Base-by-base conservation (phyloP, 345 rosid species). In the Ceriops tagal region DNA sequence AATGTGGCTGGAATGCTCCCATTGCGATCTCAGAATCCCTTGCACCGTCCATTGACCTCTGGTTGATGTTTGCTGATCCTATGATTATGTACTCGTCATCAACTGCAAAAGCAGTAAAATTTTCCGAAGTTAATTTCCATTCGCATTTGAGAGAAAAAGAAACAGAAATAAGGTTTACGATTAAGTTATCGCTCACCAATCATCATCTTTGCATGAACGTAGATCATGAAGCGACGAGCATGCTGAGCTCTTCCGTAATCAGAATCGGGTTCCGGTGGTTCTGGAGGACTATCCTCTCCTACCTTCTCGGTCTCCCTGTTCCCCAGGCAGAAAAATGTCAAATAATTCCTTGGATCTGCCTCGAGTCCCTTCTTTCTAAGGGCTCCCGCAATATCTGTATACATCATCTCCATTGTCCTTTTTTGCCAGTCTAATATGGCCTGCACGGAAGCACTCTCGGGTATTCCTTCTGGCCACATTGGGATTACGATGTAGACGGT, bases 361-460 rank as follows among this genome's bases (percentile, higher is more conserved):
- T 75, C 16, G 9, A 75, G 57, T 16, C 81, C 80, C 53, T 83
- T 85, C 61, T 31, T 84, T 13, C 15, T 46, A 51, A 93, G 79
- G 8, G 90, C 93, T 66, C 60, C 61, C 26, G 76, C 61, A 30
- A 93, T 76, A 51, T 91, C 92, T 10, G 76, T 56, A 53, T 93
- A 93, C 97, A 93, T 93, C 96, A 93, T 91, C 74, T 88, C 89
- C 75, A 89, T 85, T 5, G 97, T 93, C 75, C 96, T 86, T 61
- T 87, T 82, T 73, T 91, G 97, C 98, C 97, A 93, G 46, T 91
- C 92, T 58, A 93, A 68, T 46, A 93, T 93, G 9, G 96, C 93
- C 73, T 89, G 90, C 57, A 90, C 88, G 4, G 93, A 64, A 1
- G 28, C 84, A 35, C 92, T 86, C 53, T 84, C 93, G 0, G 98